Percentiles rank a stretch among this genome's conserved stretches.
Evolutionary conservation across 1,284 basidiomycete genomes (phyloP).

Genomic region (Ganoderma boninense): DNA sequence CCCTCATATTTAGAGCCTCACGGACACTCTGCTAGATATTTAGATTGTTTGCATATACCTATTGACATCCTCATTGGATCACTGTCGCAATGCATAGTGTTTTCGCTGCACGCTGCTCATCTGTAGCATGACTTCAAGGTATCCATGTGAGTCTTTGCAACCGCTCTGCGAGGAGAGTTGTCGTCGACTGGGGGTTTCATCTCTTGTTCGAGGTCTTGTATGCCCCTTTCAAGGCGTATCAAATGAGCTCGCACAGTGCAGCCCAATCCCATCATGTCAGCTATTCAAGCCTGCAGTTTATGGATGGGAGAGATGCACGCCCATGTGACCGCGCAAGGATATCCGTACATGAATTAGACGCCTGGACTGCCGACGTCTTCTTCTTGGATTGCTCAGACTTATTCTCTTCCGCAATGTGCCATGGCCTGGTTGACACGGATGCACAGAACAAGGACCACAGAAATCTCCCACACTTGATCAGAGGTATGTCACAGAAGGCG

Average conservation of each 20-base stretch:
- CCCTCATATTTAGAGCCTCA: constrained; percentile 1
- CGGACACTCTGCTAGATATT: not conserved
- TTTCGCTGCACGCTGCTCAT: not conserved
- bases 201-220: not conserved
- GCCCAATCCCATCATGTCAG: not conserved
- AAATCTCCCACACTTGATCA: not conserved
- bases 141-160: not conserved
- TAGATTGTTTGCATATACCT: not conserved
- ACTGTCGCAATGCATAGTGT: not conserved
- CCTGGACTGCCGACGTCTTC: constrained; percentile 10
- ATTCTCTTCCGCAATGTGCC: not conserved
- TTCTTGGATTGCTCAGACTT: not conserved
- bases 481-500: not conserved
- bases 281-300: no score
- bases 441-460: no score
- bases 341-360: constrained; percentile 25
- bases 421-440: not conserved
- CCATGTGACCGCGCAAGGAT: constrained; percentile 29
- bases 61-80: not conserved
- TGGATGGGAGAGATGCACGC: constrained; percentile 12
- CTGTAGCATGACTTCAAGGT: not conserved
- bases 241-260: not conserved
- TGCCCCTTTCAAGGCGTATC: not conserved
- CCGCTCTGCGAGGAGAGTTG: not conserved
- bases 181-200: not conserved